Base-by-base conservation (phyloP, 306 rosid genomes). In the Pyrus bretschneideri region DNA sequence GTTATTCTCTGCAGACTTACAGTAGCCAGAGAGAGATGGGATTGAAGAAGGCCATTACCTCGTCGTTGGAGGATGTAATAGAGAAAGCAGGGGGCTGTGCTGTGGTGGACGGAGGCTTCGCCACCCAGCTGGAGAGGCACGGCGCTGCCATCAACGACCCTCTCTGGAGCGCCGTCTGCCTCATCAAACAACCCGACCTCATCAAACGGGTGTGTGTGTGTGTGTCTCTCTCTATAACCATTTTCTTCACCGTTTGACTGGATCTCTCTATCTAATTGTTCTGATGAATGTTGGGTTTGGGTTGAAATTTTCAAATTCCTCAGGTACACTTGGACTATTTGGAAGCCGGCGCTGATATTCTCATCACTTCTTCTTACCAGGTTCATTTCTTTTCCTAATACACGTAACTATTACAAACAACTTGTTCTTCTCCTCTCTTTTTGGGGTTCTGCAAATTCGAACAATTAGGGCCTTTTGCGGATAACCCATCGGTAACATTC, bases 291-390 rank as follows among this genome's bases (percentile, higher is more conserved):
- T 54, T 19, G 73, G 51, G 31, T 21, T 64, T 66, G 21, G 25
- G 51, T 30, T 31, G 2, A 22, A 15, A 17, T 52, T 64, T 9
- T 46, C 8, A 42, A 42, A 42, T 81, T 15, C 13, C 29, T 29
- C 66, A 93, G 98, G 98, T 91, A 27, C 98, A 93, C 80, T 75
- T 78, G 81, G 98, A 93, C 81, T 93, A 88, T 72, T 78, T 91
- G 87, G 86, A 89, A 71, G 97, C 97, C 51, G 98, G 98, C 68
- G 96, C 97, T 4, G 86, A 93, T 81, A 72, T 93, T 73, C 74
- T 91, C 85, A 91, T 93, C 77, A 87, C 97, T 80, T 93, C 98
- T 12, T 93, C 98, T 54, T 93, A 93, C 83, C 98, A 91, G 91
- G 98, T 93, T 67, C 10, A 38, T 38, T 57, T 17, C 45, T 22